Conservation (phyloP, 352 stramenopile genomes). For the Blastocystis sp. region DNA sequence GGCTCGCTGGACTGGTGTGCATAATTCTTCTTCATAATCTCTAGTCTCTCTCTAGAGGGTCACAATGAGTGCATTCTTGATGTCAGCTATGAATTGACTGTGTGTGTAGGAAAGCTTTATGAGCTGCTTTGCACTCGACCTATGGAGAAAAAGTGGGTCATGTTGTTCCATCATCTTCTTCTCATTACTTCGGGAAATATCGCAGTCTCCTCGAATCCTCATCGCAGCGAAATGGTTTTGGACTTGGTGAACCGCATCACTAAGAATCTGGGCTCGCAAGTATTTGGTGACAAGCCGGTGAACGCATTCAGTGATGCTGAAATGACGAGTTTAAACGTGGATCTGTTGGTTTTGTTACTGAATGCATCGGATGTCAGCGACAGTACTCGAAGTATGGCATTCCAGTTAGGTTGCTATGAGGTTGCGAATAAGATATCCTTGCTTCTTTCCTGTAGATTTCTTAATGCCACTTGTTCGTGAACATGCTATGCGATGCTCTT, state of each 20-base stretch:
- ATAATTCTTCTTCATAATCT: neutral
- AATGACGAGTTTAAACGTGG: constrained; percentile 3
- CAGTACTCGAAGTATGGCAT: neutral
- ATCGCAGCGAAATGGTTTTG: neutral
- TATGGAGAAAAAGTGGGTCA: neutral
- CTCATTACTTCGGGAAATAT: neutral
- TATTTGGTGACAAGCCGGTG: neutral
- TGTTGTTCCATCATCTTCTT: neutral
- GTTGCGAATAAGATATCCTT: constrained; percentile 40
- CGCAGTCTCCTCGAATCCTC: neutral
- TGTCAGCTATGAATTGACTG: neutral
- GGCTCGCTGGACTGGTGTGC: neutral
- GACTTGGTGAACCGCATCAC: neutral
- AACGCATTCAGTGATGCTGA: neutral
- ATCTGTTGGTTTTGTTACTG: neutral
- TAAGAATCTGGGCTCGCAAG: neutral
- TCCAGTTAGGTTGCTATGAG: neutral
- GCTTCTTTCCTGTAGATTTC: neutral
- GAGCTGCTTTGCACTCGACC: neutral
- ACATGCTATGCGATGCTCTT: neutral
- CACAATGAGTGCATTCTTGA: constrained; percentile 26
- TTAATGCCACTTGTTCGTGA: neutral
- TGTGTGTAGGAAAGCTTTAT: neutral
- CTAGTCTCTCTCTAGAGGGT: neutral
- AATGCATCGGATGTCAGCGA: neutral